Evolutionary conservation across 2,329 filamentous ascomycete species (phyloP).

Genomic region (Colletotrichum musae): DNA sequence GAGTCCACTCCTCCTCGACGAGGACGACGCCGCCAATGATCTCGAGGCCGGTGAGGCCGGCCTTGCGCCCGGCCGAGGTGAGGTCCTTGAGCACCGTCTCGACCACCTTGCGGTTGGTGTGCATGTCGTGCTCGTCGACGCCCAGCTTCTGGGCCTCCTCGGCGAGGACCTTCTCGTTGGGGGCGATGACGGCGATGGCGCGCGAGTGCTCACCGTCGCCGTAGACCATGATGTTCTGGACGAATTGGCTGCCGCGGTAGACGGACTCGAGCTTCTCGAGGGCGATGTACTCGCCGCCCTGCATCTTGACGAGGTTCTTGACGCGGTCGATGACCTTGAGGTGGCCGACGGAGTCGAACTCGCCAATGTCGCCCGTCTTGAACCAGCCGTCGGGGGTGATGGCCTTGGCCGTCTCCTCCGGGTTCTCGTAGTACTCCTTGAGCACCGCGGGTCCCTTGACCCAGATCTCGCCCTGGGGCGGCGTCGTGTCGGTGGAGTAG

Average conservation of each 20-base stretch:
- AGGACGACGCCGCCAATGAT: conserved; percentile 83
- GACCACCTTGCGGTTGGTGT: conserved; percentile 76
- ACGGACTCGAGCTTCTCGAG: conserved; percentile 95
- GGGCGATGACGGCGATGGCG: conserved; percentile 85
- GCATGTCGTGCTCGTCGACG: conserved; percentile 77
- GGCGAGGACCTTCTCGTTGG: conserved; percentile 74
- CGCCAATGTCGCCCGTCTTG: conserved; percentile 95
- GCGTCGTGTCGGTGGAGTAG: conserved; percentile 80
- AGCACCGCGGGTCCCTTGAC: conserved; percentile 85
- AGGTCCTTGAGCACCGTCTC: conserved; percentile 76
- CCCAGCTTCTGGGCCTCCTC: conserved; percentile 73
- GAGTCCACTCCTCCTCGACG: conserved; percentile 90
- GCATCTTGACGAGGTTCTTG: conserved; percentile 98
- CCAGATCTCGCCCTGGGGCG: conserved; percentile 93
- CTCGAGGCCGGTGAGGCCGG: conserved; percentile 79
- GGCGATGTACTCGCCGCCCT: conserved; percentile 96
- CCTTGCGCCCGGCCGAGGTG: conserved; percentile 73
- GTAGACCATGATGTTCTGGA: conserved; percentile 90
- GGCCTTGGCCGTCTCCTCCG: conserved; percentile 84
- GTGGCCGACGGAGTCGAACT: conserved; percentile 86
- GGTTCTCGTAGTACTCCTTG: conserved; percentile 85
- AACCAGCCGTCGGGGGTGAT: conserved; percentile 94
- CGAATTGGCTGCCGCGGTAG: conserved; percentile 84
- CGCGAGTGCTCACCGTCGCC: conserved; percentile 82
- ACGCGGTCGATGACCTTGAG: conserved; percentile 93